Conservation (phyloP, 257 asterid genomes). For the Anisodus acutangulus region DNA sequence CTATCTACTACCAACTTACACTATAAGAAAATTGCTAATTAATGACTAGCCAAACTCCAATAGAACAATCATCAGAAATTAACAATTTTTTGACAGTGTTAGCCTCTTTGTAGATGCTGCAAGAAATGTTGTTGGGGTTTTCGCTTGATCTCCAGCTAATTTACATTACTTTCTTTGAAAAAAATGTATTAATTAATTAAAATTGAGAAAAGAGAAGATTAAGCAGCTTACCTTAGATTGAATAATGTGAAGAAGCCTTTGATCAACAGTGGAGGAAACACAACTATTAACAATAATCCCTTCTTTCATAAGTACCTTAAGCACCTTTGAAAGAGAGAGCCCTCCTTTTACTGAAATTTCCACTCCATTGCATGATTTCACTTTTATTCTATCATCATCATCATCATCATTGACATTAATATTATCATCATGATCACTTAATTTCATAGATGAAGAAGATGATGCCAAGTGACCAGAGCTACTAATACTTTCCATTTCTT, state of each 20-base stretch:
- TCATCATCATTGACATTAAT: neutral
- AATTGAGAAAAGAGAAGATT: neutral
- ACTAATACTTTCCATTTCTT: neutral
- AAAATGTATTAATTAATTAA: neutral
- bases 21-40: too few species aligned
- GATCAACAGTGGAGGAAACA: constrained; percentile 30
- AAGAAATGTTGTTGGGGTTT: neutral
- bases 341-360: constrained; percentile 29
- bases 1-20: too few species aligned
- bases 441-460: neutral
- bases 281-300: constrained; percentile 34
- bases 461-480: neutral
- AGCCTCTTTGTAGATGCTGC: too few species aligned
- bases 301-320: constrained; percentile 33
- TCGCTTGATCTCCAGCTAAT: too few species aligned
- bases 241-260: constrained; percentile 30
- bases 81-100: too few species aligned
- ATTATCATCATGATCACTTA: neutral
- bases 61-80: too few species aligned
- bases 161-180: neutral
- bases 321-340: constrained; percentile 31
- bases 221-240: constrained; percentile 27
- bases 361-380: constrained; percentile 24
- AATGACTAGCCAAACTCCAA: too few species aligned
- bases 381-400: constrained; percentile 18